Evolutionary conservation across 163 green algal genomes (phyloP), one percentile per base, ranked within the genome.

Genomic region (Prototheca cutis): DNA sequence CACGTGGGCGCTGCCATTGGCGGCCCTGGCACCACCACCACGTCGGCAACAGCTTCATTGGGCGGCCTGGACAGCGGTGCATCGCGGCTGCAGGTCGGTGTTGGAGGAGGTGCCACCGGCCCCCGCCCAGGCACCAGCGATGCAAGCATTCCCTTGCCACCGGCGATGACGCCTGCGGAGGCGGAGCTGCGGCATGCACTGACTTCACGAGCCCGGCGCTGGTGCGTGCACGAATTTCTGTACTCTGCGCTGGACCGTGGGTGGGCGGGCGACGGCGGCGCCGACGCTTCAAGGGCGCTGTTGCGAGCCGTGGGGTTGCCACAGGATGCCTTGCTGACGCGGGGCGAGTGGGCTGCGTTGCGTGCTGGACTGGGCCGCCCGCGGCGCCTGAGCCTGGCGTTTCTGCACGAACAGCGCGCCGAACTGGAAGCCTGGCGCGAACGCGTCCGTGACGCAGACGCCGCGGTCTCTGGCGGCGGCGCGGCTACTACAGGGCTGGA

Each of bases 201-300:
- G 53, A 63, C 36, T 28, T 48, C 57, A 0, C 55, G 42, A 63
- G 65, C 18, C 63, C 48, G 55, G 39, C 27, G 34, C 30, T 91
- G 80, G 80, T 66, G 34, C 27, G 55, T 62, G 31, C 76, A 63
- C 34, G 85, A 94, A 76, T 94, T 84, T 54, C 81, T 85, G 57
- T 86, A 74, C 75, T 74, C 61, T 28, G 76, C 78, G 0, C 55
- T 93, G 6, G 86, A 94, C 68, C 75, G 83, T 7, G 79, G 83
- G 53, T 93, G 77, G 74, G 86, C 89, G 62, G 27, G 21, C 48
- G 48, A 32, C 25, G 48, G 24, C 25, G 25, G 6, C 25, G 30
- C 30, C 24, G 48, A 24, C n/a, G 56, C 21, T 21, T 13, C 23
- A 13, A 27, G 59, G 23, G 57, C 53, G 17, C 48, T 72, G 24